phyloP scores from a whole-genome alignment of 192 early-diverging fungal genomes.

The Funneliformis geosporum region DNA sequence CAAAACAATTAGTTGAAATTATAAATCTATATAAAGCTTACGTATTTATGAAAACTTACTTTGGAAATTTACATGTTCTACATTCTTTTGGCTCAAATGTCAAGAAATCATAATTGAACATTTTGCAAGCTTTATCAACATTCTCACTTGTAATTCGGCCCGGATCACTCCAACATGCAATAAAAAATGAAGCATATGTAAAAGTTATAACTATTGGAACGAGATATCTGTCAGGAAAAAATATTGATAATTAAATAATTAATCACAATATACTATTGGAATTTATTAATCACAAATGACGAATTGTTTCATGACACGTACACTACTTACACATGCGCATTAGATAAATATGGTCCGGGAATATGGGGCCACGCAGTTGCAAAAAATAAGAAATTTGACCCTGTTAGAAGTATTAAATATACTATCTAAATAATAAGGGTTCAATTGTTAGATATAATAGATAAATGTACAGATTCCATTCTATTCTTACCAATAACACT shows the following conservation, averaged over 20 bases:
- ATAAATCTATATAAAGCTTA: neutral
- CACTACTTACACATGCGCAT: conserved; percentile 40
- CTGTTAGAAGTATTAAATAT: conserved; percentile 34
- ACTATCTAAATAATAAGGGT: conserved; percentile 31
- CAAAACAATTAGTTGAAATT: neutral
- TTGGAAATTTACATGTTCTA: conserved; percentile 51
- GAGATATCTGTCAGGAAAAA: conserved; percentile 35
- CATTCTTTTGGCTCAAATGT: conserved; percentile 53
- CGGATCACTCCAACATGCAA: conserved; percentile 49
- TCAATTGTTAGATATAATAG: neutral
- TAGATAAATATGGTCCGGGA: conserved; percentile 38
- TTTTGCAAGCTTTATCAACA: conserved; percentile 40
- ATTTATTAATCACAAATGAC: neutral
- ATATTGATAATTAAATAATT: neutral
- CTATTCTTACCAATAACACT: conserved; percentile 10
- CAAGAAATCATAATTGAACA: conserved; percentile 50
- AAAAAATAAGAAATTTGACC: conserved; percentile 33
- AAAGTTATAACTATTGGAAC: conserved; percentile 47
- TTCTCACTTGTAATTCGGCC: conserved; percentile 50
- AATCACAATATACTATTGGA: neutral
- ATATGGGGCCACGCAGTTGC: conserved; percentile 36
- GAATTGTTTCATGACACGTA: neutral
- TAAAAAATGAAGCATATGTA: conserved; percentile 49
- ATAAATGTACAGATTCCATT: neutral
- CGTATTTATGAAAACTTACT: conserved; percentile 39